phyloP scores from a whole-genome alignment of 2,329 filamentous ascomycete species.

The Arthrobotrys entomopaga region DNA sequence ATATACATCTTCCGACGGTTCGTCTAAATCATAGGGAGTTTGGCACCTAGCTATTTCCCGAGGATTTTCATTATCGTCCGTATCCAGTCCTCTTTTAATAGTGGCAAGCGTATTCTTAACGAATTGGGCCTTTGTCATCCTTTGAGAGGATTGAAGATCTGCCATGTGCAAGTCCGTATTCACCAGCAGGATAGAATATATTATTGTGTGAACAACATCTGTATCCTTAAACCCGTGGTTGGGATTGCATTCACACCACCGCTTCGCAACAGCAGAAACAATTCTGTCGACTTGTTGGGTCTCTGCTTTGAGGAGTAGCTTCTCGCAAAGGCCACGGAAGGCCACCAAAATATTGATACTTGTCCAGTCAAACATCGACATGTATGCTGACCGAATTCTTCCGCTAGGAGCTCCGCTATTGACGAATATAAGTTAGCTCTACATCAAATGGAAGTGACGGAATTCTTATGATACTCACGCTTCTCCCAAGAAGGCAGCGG shows the following conservation, averaged over 20 bases:
- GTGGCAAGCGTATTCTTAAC: conserved; percentile 96
- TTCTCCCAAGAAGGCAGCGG: conserved; percentile 89
- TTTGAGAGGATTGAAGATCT: conserved; percentile 80
- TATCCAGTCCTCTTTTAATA: conserved; percentile 76
- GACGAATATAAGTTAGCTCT: conserved; percentile 16
- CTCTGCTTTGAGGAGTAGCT: conserved; percentile 85
- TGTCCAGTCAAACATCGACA: conserved; percentile 89
- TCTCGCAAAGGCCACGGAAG: conserved; percentile 81
- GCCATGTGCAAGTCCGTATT: conserved; percentile 96
- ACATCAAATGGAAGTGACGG: conserved; percentile 60
- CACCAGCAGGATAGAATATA: conserved; percentile 91
- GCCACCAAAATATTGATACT: conserved; percentile 81
- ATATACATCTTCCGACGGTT: conserved; percentile 29
- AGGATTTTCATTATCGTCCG: conserved; percentile 49
- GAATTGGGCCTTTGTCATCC: conserved; percentile 95
- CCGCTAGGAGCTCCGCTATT: conserved; percentile 65
- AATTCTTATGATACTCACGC: conserved; percentile 58
- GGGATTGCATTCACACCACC: conserved; percentile 94
- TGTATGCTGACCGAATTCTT: conserved; percentile 77
- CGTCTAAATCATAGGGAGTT: conserved; percentile 56
- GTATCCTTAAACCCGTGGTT: conserved; percentile 89
- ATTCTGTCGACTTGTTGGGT: conserved; percentile 97
- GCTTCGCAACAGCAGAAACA: conserved; percentile 83
- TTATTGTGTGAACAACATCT: conserved; percentile 97
- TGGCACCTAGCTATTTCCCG: conserved; percentile 56